These are phyloP conservation scores for Suhomyces prunicola DNA, from an alignment of 805 yeast genomes.

Conservation along the genomic window DNA sequence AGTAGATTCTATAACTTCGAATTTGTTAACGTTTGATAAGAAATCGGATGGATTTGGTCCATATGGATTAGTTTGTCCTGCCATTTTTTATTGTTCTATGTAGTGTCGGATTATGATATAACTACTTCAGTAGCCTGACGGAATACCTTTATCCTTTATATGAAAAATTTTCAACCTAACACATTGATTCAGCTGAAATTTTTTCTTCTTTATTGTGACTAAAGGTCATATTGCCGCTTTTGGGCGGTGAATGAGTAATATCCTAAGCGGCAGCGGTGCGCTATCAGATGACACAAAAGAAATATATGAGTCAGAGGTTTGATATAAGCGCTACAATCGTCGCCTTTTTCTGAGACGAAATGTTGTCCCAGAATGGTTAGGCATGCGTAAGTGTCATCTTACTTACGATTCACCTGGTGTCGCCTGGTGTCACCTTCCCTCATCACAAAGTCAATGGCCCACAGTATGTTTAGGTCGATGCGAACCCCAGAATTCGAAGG, in stretches of 20 bases:
- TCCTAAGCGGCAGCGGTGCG: conserved; percentile 2
- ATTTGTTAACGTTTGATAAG: conserved; percentile 81
- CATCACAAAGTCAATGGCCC: background rate
- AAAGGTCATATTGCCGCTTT: background rate
- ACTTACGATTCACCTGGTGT: background rate
- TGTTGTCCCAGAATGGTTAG: background rate
- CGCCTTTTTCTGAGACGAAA: background rate
- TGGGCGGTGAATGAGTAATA: conserved; percentile 2
- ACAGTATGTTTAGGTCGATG: background rate
- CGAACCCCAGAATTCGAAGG: background rate
- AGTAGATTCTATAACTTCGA: conserved; percentile 92
- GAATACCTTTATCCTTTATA: conserved; percentile 2
- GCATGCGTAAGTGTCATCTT: background rate
- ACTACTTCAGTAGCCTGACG: background rate
- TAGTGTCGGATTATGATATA: background rate
- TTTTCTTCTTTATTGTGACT: background rate
- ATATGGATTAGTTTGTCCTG: conserved; percentile 61
- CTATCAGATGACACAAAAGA: conserved; percentile 3
- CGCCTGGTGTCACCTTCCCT: background rate
- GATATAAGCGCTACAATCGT: background rate
- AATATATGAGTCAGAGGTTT: conserved; percentile 1
- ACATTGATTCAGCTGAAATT: conserved; percentile 2
- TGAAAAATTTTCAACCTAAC: conserved; percentile 2
- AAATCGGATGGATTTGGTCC: conserved; percentile 95
- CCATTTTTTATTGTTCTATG: conserved; percentile 2